Evolutionary conservation across 2,329 filamentous ascomycete genomes (phyloP).

Genomic region (Penicillium brevicompactum): DNA sequence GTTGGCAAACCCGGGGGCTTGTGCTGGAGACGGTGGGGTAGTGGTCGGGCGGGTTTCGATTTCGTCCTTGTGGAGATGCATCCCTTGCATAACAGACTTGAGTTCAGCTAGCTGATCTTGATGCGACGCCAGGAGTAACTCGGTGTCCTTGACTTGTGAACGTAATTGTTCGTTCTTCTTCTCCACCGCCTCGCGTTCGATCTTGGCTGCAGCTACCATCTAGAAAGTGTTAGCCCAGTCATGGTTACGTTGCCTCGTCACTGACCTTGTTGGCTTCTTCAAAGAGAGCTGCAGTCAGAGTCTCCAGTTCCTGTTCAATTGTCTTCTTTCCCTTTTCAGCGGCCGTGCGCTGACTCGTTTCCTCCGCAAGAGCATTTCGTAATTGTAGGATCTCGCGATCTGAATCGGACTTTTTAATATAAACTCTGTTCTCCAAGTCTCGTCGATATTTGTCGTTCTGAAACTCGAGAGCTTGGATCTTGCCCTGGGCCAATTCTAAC

Average conservation of each 20-base stretch:
- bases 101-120: constrained; percentile 91
- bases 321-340: constrained; percentile 79
- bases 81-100: constrained; percentile 88
- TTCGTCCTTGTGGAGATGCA: constrained; percentile 72
- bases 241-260: constrained; percentile 2
- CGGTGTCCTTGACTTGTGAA: constrained; percentile 82
- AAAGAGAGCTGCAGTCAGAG: constrained; percentile 87
- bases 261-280: constrained; percentile 88
- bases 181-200: constrained; percentile 77
- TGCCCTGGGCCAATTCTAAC: constrained; percentile 70
- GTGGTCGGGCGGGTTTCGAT: constrained; percentile 67
- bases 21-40: constrained; percentile 77
- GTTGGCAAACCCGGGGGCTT: constrained; percentile 57
- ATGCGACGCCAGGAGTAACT: constrained; percentile 81
- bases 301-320: constrained; percentile 91
- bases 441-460: constrained; percentile 70
- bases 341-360: constrained; percentile 64
- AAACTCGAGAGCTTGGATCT: constrained; percentile 68
- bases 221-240: constrained; percentile 32
- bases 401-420: constrained; percentile 73
- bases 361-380: constrained; percentile 62
- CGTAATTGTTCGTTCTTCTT: constrained; percentile 87
- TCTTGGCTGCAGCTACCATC: constrained; percentile 91
- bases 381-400: constrained; percentile 70
- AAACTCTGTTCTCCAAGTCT: constrained; percentile 70